Evolutionary conservation across 306 rosid genomes (phyloP).

Genomic region (Comarum palustre): DNA sequence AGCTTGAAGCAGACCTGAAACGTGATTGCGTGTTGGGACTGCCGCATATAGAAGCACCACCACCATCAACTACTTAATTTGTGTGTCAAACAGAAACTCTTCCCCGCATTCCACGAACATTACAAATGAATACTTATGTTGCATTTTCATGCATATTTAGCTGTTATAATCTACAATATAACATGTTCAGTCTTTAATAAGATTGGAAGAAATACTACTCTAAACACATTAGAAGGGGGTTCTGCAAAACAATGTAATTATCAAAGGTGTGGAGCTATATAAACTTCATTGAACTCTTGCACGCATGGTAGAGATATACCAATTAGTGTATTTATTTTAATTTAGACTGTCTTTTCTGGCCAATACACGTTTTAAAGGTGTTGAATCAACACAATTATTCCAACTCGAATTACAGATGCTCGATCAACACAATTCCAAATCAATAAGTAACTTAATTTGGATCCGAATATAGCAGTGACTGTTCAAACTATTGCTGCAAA

Average conservation of each 20-base stretch:
- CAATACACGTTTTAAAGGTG: no score
- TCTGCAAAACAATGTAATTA: neutral
- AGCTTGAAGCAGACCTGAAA: slow-evolving; percentile 12
- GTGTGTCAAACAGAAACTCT: slow-evolving; percentile 31
- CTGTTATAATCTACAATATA: no score
- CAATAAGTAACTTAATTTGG: neutral
- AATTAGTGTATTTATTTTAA: no score
- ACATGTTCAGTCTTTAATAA: neutral
- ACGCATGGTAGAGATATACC: no score
- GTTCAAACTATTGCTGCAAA: neutral
- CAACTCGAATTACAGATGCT: no score
- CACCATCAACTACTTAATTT: slow-evolving; percentile 1
- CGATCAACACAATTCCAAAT: neutral
- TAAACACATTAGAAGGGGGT: neutral
- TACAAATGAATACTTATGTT: no score
- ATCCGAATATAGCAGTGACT: neutral
- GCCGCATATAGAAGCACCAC: slow-evolving; percentile 8
- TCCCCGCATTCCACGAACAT: neutral
- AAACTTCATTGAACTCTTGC: no score
- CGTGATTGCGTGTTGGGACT: slow-evolving; percentile 43
- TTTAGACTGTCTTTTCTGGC: no score
- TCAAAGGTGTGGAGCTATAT: neutral
- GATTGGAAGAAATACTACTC: neutral
- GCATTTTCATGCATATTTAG: no score
- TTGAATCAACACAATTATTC: neutral